A percentile compares a stretch with the other conserved stretches of the same genome.
These are phyloP conservation scores for Entomortierella parvispora DNA, from an alignment of 192 early-diverging fungal species.

Conservation along the genomic window DNA sequence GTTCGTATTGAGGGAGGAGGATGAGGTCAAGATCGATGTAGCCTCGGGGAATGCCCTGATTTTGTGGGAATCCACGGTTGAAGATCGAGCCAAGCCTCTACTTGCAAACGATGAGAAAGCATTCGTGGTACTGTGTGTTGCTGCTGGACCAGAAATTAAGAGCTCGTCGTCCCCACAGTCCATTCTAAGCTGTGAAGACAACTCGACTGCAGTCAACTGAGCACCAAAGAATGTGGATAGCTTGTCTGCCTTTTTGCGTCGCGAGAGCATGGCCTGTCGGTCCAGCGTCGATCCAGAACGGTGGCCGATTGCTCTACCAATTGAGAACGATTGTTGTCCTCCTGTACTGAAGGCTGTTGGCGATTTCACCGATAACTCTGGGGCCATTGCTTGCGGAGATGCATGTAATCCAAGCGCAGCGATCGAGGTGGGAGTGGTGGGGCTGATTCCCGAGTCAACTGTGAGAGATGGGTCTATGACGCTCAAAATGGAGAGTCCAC, in stretches of 20 bases:
- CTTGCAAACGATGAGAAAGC: too few relatives aligned
- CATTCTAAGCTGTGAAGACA: conserved; percentile 39
- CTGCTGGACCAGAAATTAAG: background rate
- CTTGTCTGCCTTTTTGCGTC: conserved; percentile 49
- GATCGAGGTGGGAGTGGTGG: conserved; percentile 19
- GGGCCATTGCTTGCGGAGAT: too few relatives aligned
- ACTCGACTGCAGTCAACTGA: conserved; percentile 22
- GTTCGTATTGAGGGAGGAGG: too few relatives aligned
- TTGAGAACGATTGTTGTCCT: background rate
- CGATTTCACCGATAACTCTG: too few relatives aligned
- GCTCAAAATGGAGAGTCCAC: conserved; percentile 34
- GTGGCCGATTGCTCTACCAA: background rate
- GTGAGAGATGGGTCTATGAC: conserved; percentile 7
- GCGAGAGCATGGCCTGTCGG: conserved; percentile 19
- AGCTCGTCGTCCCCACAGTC: conserved; percentile 2
- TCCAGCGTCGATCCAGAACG: conserved; percentile 3
- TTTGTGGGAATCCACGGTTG: too few relatives aligned
- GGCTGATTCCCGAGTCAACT: background rate
- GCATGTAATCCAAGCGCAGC: too few relatives aligned
- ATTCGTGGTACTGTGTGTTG: too few relatives aligned
- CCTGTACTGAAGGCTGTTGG: too few relatives aligned
- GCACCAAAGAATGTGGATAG: conserved; percentile 48
- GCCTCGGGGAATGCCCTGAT: too few relatives aligned
- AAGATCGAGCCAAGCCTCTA: too few relatives aligned
- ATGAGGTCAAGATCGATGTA: too few relatives aligned